Base-by-base conservation (phyloP, 306 rosid genomes). In the Oemleria cerasiformis region DNA sequence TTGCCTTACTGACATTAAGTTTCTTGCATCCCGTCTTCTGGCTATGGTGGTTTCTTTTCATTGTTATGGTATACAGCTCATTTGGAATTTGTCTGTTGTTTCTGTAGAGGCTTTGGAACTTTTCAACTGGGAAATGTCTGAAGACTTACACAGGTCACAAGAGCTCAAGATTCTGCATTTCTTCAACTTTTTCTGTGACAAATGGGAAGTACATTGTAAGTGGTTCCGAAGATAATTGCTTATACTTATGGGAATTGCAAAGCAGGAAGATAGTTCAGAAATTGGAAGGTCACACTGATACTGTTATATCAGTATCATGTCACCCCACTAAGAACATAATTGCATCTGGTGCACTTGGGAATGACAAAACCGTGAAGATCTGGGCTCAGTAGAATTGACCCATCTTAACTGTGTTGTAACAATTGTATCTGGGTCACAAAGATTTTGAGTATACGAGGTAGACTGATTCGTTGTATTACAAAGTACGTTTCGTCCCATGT, bases 301-400 rank as follows among this genome's bases (percentile, higher is more conserved):
- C 98, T 6, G 97, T 87, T 76, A 81, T 94, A 72, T 94, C 97
- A 30, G 97, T 94, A 48, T 78, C 95, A 2, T 87, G 96, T 83
- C 98, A 94, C 80, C 98, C 96, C 56, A 85, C 85, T 0, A 86
- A 91, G 86, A 94, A 91, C 81, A 82, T 89, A 88, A 87, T 94
- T 63, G 98, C 97, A 48, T 94, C 98, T 8, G 98, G 97, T 78
- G 90, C 98, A 11, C 95, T 94, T 10, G 95, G 95, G 73, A 89
- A 78, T 79, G 98, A 94, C 83, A 87, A 86, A 81, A 84, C 97
- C 4, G 92, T 94, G 72, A 94, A 82, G 83, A 91, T 94, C 82
- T 94, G 97, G 99, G 86, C 90, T 64, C 99, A 88, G 73, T 76
- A 82, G 72, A 83, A 81, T 67, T 92, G 77, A 86, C 77, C 72